phyloP scores from a whole-genome alignment of 768 basidiomycete genomes.

The Dentipellis fragilis region DNA sequence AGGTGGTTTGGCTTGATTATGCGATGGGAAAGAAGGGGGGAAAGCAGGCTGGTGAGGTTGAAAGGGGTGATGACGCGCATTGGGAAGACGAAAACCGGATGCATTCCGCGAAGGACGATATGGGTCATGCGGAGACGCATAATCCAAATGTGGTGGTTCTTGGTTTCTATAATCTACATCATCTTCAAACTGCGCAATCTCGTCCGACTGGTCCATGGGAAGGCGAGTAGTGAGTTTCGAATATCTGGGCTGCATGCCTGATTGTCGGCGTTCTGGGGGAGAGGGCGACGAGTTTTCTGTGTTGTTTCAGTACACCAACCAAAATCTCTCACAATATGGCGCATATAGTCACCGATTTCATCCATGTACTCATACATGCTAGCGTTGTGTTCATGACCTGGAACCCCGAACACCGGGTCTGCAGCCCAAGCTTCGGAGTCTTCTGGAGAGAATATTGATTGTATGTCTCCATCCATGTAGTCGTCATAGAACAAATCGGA shows the following conservation, averaged over 20 bases:
- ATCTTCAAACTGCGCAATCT: neutral
- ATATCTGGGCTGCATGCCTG: no score
- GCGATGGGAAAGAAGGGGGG: no score
- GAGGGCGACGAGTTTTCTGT: neutral
- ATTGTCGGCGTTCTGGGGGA: neutral
- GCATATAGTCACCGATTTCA: conserved; percentile 1
- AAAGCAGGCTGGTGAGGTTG: no score
- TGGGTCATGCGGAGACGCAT: no score
- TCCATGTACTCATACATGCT: neutral
- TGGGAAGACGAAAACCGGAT: no score
- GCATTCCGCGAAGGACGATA: no score
- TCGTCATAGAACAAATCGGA: neutral
- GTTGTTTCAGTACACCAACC: neutral
- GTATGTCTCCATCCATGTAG: neutral
- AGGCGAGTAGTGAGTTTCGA: neutral
- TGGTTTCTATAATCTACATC: neutral
- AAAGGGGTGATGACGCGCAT: no score
- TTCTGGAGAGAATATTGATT: no score
- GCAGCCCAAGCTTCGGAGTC: no score
- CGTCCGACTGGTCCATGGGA: neutral
- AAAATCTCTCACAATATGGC: neutral
- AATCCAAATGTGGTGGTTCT: neutral
- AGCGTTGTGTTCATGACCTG: neutral
- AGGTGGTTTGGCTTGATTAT: no score
- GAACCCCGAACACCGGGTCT: neutral